Conservation (phyloP, 768 basidiomycete genomes). For the Leucosporidium creatinivorum region DNA sequence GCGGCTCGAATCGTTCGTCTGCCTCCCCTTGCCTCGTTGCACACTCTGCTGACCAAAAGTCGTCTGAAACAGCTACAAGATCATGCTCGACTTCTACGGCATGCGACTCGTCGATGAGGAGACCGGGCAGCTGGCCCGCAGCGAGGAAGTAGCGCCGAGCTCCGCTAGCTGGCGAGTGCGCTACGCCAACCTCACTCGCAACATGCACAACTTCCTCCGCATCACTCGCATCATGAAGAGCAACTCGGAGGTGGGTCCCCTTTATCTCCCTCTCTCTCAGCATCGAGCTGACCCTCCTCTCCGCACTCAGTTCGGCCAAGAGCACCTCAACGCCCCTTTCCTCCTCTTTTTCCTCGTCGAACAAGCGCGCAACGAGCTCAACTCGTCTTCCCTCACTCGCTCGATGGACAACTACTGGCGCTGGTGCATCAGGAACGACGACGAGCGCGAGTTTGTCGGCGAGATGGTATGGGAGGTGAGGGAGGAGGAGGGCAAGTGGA, state of each 20-base stretch:
- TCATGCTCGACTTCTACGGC: constrained; percentile 76
- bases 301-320: constrained; percentile 46
- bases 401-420: constrained; percentile 29
- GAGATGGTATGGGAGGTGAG: neutral
- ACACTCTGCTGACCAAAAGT: neutral
- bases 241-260: constrained; percentile 42
- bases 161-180: constrained; percentile 47
- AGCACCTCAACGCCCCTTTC: constrained; percentile 51
- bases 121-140: constrained; percentile 57
- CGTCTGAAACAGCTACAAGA: constrained; percentile 44
- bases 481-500: constrained; percentile 1
- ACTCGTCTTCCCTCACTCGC: neutral
- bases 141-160: constrained; percentile 6
- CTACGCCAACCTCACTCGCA: constrained; percentile 55
- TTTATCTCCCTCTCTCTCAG: too few species aligned
- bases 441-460: constrained; percentile 8
- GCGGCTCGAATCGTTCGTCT: constrained; percentile 47
- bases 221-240: neutral
- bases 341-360: constrained; percentile 62
- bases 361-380: constrained; percentile 41
- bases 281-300: neutral
- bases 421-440: constrained; percentile 19
- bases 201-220: constrained; percentile 50
- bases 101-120: constrained; percentile 56
- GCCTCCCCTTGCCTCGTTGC: neutral